Evolutionary conservation across 2,329 filamentous ascomycete genomes (phyloP), one percentile per base, ranked within the genome.

Genomic region (Decorospora gaudefroyi): DNA sequence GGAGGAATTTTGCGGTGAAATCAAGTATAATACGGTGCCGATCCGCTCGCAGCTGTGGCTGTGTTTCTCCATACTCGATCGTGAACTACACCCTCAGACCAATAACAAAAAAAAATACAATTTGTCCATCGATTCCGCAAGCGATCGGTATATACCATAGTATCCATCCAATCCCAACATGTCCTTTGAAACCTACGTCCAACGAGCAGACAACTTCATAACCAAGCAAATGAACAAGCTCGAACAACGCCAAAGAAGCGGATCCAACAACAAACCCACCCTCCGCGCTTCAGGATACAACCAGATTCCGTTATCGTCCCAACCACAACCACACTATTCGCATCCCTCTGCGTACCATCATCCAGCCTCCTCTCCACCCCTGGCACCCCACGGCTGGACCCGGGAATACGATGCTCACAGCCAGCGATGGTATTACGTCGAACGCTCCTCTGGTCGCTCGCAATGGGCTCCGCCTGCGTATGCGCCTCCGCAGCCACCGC

Each of bases 381-480:
- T 6, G 61, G 72, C 19, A 32, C 59, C 62, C 1, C 48, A 51
- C 8, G 83, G 83, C 52, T 87, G 84, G 84, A 69, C 73, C 19
- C 74, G 81, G 13, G 78, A 84, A 64, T 87, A 78, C 65, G 83
- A 87, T 56, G 75, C 79, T 35, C 74, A 72, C 38, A 72, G 75
- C 41, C 78, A 83, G 60, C 78, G 80, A 41, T 85, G 80, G 72
- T 87, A 81, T 69, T 87, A 84, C 58, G 74, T 81, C 47, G 81
- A 87, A 62, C 70, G 78, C 38, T 71, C 78, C 29, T 80, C 81
- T 5, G 80, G 82, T 13, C 77, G 76, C 42, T 78, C 80, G 1
- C 82, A 86, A 65, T 86, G 83, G 83, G 79, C 84, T 46, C 55
- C 56, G 11, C 58, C 59, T 4, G 57, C 67, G 6, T 34, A 37